Conservation (phyloP, 1,284 basidiomycete genomes). For the Trametes versicolor region DNA sequence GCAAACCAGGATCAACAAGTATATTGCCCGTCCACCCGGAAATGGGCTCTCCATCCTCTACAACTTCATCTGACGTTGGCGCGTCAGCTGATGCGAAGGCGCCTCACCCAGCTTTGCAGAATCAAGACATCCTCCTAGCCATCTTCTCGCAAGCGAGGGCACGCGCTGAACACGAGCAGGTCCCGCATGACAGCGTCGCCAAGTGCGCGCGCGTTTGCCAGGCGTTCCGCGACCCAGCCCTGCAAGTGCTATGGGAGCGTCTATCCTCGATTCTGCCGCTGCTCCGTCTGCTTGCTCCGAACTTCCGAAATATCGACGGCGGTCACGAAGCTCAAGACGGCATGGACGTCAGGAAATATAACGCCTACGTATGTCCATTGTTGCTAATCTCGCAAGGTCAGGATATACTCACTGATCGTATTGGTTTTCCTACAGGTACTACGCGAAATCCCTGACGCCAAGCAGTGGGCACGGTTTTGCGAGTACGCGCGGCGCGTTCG, state of each 20-base stretch:
- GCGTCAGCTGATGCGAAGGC: not conserved
- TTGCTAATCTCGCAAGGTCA: not conserved
- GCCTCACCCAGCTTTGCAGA: not conserved
- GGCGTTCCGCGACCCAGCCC: not conserved
- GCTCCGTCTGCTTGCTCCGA: not conserved
- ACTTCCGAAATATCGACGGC: not conserved
- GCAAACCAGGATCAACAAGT: too few relatives aligned
- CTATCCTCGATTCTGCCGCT: not conserved
- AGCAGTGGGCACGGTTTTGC: not conserved
- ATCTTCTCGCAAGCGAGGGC: not conserved
- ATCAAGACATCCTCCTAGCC: not conserved
- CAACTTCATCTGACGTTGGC: too few relatives aligned
- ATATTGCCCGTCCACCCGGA: too few relatives aligned
- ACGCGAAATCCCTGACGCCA: not conserved
- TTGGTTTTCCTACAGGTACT: not conserved
- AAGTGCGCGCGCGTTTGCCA: not conserved
- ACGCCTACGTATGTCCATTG: not conserved
- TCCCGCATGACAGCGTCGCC: not conserved
- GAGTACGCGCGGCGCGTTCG: not conserved
- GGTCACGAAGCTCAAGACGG: not conserved
- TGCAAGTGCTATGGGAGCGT: not conserved
- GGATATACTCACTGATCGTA: not conserved
- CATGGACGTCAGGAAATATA: not conserved
- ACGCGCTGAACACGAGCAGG: not conserved
- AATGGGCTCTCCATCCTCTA: too few relatives aligned